Conservation (phyloP, 257 asterid species). For the Datura wrightii region DNA sequence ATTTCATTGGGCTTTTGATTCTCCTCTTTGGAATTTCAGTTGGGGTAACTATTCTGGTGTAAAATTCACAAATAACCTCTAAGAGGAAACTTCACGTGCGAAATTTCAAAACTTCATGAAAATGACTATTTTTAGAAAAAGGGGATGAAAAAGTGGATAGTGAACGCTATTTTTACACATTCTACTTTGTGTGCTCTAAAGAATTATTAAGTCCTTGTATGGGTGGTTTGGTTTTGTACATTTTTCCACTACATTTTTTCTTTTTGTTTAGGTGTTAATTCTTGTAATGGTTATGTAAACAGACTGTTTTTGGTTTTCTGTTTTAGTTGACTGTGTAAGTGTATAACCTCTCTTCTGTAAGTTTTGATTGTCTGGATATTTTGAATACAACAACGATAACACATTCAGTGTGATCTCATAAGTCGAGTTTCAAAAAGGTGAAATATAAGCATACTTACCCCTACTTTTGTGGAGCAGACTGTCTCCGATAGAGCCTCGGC, state of each 20-base stretch:
- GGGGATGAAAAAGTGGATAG: background rate
- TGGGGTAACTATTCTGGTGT: conserved; percentile 37
- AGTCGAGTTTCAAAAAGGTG: too few species aligned
- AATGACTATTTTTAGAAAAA: background rate
- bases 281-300: background rate
- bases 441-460: too few species aligned
- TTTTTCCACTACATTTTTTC: background rate
- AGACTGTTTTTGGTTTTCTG: background rate
- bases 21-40: conserved; percentile 56
- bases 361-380: background rate
- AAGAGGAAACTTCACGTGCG: background rate
- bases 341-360: background rate
- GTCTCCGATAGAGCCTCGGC: too few species aligned
- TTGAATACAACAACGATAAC: background rate
- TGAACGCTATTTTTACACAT: background rate
- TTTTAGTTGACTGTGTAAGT: background rate
- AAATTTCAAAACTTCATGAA: background rate
- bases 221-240: conserved; percentile 11
- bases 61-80: background rate
- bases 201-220: too few species aligned
- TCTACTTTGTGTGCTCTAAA: background rate
- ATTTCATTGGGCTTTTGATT: conserved; percentile 60
- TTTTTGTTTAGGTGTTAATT: background rate
- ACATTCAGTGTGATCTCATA: too few species aligned
- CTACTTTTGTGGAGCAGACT: too few species aligned